phyloP scores from a whole-genome alignment of 805 yeast genomes.

The Nakazawaea populi region DNA sequence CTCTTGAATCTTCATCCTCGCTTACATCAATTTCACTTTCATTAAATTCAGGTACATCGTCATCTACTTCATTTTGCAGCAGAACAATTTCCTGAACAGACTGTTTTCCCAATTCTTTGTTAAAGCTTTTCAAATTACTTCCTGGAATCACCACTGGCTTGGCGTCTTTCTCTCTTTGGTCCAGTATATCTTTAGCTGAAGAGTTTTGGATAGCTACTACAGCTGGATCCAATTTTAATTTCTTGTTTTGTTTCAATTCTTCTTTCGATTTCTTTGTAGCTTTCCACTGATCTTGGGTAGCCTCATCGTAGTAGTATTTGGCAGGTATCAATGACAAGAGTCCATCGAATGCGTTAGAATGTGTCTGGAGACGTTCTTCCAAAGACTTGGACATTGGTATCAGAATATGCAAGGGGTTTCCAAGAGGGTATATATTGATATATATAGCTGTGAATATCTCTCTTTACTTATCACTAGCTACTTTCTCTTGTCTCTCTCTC shows the following conservation, averaged over 20 bases:
- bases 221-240: conserved; percentile 72
- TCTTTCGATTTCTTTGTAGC: conserved; percentile 70
- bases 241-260: conserved; percentile 54
- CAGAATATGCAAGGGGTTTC: neutral
- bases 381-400: conserved; percentile 8
- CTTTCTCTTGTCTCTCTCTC: neutral
- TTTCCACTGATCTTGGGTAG: conserved; percentile 86
- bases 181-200: conserved; percentile 56
- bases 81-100: no score
- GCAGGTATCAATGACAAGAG: conserved; percentile 89
- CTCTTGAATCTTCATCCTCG: conserved; percentile 43
- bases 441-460: no score
- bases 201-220: conserved; percentile 40
- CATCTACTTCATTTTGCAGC: conserved; percentile 11
- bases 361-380: conserved; percentile 71
- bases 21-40: conserved; percentile 14
- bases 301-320: conserved; percentile 88
- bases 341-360: conserved; percentile 82
- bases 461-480: neutral
- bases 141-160: conserved; percentile 36
- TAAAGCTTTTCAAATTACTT: conserved; percentile 7
- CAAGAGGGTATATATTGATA: neutral
- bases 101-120: neutral
- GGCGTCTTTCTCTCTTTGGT: conserved; percentile 49
- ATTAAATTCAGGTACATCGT: conserved; percentile 15